Base-by-base conservation (phyloP, 73 alveolate genomes). In the Stentor roeselii region DNA sequence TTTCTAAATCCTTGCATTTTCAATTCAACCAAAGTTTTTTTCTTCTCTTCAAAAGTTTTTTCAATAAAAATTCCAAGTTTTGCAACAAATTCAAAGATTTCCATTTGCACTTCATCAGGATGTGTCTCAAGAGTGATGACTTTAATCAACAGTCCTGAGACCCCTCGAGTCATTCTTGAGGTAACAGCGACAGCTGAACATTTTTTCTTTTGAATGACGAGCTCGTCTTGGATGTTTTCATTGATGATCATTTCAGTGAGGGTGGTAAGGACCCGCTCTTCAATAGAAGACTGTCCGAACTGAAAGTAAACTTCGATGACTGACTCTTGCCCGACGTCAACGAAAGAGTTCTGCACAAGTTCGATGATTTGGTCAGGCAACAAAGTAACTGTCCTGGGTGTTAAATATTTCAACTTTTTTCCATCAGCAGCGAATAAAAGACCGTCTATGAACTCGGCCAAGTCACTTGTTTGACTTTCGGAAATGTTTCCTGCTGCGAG, bases 161-260 rank as follows among this genome's bases (percentile, higher is more conserved):
- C 34, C 34, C 80, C 80, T 30, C 80, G 1, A 2, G 80, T 67
- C 42, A 67, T 67, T 30, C 80, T n/a, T 0, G 80, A 67, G 34
- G 80, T 27, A 67, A 67, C 41, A 0, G 37, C 50, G 1, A 67
- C 94, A 3, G 89, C 87, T 80, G 92, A 93, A 40, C 98, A 97
- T 27, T 91, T 87, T 50, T 88, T 39, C 77, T 95, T 94, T 39
- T 88, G 88, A 31, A 97, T 95, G 78, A 97, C 89, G 61, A 95
- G 83, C 82, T 86, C 85, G 75, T 92, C 89, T 75, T 82, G 91
- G 38, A 91, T 86, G 61, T 90, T 90, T 84, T 88, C 97, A 60
- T 92, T 87, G 83, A 95, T 82, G 60, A 67, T 67, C 34, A 11
- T n/a, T 67, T 67, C 80, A 21, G 34, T 14, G 21, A 67, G 34